Evolutionary conservation across 495 filamentous ascomycete species (phyloP), one percentile per base, ranked within the genome.

Genomic region (Talaromyces wortmannii): DNA sequence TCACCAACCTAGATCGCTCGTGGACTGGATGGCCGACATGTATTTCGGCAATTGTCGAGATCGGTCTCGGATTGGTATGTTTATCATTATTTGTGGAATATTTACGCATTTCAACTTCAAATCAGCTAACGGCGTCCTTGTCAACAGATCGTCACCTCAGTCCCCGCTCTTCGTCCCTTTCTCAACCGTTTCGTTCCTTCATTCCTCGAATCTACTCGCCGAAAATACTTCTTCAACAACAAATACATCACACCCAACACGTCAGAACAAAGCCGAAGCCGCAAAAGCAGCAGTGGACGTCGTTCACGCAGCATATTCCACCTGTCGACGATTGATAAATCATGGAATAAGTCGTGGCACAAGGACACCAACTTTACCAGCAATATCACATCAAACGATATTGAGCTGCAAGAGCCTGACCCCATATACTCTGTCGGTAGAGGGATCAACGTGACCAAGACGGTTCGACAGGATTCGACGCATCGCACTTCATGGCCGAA

Each of bases 51-150:
- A 64, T 71, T 7, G 59, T 86, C 3, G 83, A 86, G 59, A 75
- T 86, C n/a, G 79, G 79, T 56, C 58, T 86, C 17, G 83, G 78
- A 18, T 69, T 85, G 64, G 82, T 86, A 77, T 57, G 79, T 64
- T 1, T 40, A 40, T 8, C 8, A 2, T 40, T 1, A 1, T 40
- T 40, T 40, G 8, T 40, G 23, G 36, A 18, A 33, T 40, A 40
- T 40, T 40, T 5, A 5, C 36, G 5, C 8, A 40, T 10, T 10
- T 40, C 23, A 23, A 4, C 23, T 23, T 23, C 23, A 23, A 23
- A 23, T 23, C 23, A 23, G 23, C 23, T 23, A 23, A 23, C 23
- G 23, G 23, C 23, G 23, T 23, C 23, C 13, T 40, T 40, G 36
- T 40, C n/a, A n/a, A n/a, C n/a, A 40, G 36, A 40, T 40, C 36